phyloP scores from a whole-genome alignment of 2,329 filamentous ascomycete genomes.

The Cladorrhinum sp. region DNA sequence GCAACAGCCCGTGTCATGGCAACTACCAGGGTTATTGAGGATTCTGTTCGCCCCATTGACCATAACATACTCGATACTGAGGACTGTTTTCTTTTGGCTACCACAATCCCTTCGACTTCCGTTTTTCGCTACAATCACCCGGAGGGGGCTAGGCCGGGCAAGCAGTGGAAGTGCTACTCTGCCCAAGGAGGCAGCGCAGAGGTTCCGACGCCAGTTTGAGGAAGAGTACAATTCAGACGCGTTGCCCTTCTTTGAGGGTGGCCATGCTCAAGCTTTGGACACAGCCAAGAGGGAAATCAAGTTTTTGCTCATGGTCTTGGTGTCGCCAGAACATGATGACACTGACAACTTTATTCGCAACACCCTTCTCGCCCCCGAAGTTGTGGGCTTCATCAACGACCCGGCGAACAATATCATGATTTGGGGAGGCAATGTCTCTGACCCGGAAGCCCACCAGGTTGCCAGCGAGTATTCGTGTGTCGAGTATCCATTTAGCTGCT shows the following conservation, averaged over 20 bases:
- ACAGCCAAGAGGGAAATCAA: slow-evolving; percentile 86
- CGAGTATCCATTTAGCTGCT: slow-evolving; percentile 84
- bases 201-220: slow-evolving; percentile 90
- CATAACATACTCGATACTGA: slow-evolving; percentile 70
- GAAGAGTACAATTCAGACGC: slow-evolving; percentile 78
- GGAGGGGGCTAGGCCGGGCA: slow-evolving; percentile 54
- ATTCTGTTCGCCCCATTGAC: slow-evolving; percentile 80
- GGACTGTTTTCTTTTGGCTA: slow-evolving; percentile 75
- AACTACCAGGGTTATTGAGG: slow-evolving; percentile 52
- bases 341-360: slow-evolving; percentile 77
- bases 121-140: slow-evolving; percentile 51
- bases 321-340: slow-evolving; percentile 94
- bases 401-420: slow-evolving; percentile 76
- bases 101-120: slow-evolving; percentile 61
- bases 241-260: slow-evolving; percentile 79
- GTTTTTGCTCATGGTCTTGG: slow-evolving; percentile 81
- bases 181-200: slow-evolving; percentile 80
- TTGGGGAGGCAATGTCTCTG: slow-evolving; percentile 90
- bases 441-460: slow-evolving; percentile 92
- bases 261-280: slow-evolving; percentile 89
- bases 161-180: slow-evolving; percentile 72
- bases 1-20: slow-evolving; percentile 56
- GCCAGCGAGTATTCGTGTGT: slow-evolving; percentile 82
- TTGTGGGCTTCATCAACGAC: slow-evolving; percentile 71
- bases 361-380: slow-evolving; percentile 73